Conservation (phyloP, 805 yeast species). For the Jamesozyma hellenica region DNA sequence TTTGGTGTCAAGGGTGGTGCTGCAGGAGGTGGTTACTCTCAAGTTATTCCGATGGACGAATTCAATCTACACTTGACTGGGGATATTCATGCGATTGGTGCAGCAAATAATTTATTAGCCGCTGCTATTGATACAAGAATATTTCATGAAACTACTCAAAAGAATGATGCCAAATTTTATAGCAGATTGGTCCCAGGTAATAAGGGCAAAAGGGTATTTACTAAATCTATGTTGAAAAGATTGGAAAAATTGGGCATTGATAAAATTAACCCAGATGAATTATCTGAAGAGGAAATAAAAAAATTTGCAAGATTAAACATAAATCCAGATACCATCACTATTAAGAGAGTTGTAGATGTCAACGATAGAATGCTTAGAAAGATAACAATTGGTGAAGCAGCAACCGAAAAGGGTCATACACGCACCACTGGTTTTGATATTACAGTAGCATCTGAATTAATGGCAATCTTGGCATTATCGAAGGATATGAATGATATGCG, state of each 20-base stretch:
- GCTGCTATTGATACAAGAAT: constrained; percentile 96
- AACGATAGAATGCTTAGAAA: constrained; percentile 88
- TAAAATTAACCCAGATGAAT: constrained; percentile 69
- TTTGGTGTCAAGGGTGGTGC: constrained; percentile 99
- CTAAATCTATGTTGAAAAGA: constrained; percentile 69
- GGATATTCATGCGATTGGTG: constrained; percentile 92
- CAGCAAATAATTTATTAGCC: constrained; percentile 86
- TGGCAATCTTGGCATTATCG: constrained; percentile 89
- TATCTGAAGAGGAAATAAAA: constrained; percentile 65
- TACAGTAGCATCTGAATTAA: constrained; percentile 90
- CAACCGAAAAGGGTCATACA: constrained; percentile 82
- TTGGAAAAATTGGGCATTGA: constrained; percentile 70
- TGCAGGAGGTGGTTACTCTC: constrained; percentile 97
- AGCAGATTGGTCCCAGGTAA: constrained; percentile 79
- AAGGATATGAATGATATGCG: constrained; percentile 74
- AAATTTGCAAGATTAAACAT: constrained; percentile 77
- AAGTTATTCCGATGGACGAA: constrained; percentile 98
- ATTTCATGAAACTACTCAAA: constrained; percentile 88
- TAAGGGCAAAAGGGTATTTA: constrained; percentile 69
- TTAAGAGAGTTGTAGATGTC: constrained; percentile 89
- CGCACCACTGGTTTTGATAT: constrained; percentile 90
- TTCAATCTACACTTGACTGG: constrained; percentile 96
- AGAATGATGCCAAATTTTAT: constrained; percentile 64
- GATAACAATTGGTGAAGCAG: constrained; percentile 81
- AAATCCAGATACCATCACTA: constrained; percentile 81